A percentile compares a stretch with the other conserved stretches of the same genome.
Evolutionary conservation across 148 eudicot genomes (phyloP).

Genomic region (Chenopodium suecicum): DNA sequence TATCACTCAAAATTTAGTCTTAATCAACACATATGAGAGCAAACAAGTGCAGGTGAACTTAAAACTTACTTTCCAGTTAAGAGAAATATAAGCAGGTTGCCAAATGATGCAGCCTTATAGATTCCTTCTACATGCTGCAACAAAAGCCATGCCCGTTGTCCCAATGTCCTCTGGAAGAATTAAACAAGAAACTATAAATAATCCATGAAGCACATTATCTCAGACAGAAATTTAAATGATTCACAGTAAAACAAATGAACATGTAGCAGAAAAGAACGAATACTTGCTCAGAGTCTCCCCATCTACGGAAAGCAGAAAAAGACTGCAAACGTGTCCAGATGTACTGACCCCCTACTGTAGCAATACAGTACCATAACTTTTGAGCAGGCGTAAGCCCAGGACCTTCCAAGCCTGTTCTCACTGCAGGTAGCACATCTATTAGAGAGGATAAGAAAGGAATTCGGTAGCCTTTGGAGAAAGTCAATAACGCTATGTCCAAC

Average conservation of each 20-base stretch:
- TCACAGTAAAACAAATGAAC: conserved; percentile 3
- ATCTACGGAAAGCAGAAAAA: conserved; percentile 92
- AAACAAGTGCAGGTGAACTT: neutral
- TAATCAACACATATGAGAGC: neutral
- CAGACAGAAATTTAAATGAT: neutral
- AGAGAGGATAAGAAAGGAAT: neutral
- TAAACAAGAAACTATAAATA: neutral
- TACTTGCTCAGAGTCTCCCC: conserved; percentile 98
- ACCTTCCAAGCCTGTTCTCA: conserved; percentile 89
- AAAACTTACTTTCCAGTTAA: conserved; percentile 78
- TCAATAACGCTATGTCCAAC: neutral
- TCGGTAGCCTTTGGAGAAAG: neutral
- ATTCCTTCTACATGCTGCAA: conserved; percentile 88
- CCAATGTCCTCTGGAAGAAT: conserved; percentile 61
- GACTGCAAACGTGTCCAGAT: conserved; percentile 89
- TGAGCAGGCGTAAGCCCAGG: conserved; percentile 88
- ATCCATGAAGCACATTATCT: neutral
- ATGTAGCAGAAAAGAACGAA: conserved; percentile 10
- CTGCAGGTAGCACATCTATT: conserved; percentile 41
- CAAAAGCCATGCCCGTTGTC: conserved; percentile 80
- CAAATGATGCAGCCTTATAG: conserved; percentile 85
- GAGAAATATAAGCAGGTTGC: conserved; percentile 86
- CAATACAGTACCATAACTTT: conserved; percentile 89
- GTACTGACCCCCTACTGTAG: conserved; percentile 93
- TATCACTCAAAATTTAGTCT: neutral